These are phyloP conservation scores for Ganoderma lucidum DNA, from an alignment of 1,284 basidiomycete species.

Conservation along the genomic window DNA sequence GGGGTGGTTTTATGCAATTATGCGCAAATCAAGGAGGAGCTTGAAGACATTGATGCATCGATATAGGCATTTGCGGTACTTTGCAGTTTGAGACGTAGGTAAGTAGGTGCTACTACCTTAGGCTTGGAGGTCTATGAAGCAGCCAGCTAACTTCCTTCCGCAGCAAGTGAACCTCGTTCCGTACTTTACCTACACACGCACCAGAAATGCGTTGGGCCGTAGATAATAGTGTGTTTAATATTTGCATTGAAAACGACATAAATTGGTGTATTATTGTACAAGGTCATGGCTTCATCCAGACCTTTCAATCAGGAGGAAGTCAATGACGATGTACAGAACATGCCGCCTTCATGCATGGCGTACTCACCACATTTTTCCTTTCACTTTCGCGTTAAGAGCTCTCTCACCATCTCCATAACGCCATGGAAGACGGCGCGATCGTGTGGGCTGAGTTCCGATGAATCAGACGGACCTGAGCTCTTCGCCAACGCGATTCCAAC, in stretches of 20 bases:
- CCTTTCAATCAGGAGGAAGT: constrained; percentile 5
- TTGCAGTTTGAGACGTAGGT: too few species aligned
- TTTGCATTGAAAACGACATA: not conserved
- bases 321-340: constrained; percentile 5
- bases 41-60: too few species aligned
- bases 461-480: constrained; percentile 43
- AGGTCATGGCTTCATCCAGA: not conserved
- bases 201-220: not conserved
- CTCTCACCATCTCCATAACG: constrained; percentile 72
- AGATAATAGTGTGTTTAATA: too few species aligned
- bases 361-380: constrained; percentile 1
- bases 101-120: not conserved
- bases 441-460: constrained; percentile 43
- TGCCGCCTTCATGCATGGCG: not conserved
- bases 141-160: not conserved
- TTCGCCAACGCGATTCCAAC: constrained; percentile 74
- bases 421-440: constrained; percentile 70
- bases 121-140: not conserved
- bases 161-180: too few species aligned
- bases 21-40: too few species aligned
- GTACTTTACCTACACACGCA: not conserved
- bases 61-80: too few species aligned
- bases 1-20: too few species aligned
- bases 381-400: constrained; percentile 40
- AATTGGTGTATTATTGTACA: not conserved